Conservation (phyloP, 257 asterid species). For the Schizonepeta tenuifolia region DNA sequence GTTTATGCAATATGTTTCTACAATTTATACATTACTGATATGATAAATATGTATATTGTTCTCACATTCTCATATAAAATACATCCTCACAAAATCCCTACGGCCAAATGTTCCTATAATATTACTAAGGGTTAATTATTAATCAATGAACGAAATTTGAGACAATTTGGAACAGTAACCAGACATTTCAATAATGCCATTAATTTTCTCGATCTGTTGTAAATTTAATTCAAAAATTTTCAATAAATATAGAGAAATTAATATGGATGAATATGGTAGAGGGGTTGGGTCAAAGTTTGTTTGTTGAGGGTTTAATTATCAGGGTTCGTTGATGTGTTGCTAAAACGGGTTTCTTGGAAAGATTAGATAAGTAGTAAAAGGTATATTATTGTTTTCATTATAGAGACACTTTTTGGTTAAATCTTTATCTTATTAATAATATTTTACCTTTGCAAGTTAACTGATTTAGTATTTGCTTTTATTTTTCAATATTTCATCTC, state of each 20-base stretch:
- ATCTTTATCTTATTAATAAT: background rate
- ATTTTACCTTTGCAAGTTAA: constrained; percentile 42
- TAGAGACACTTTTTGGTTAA: constrained; percentile 46
- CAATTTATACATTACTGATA: too few species aligned
- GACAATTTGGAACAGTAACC: too few species aligned
- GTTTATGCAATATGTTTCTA: too few species aligned
- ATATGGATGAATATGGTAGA: constrained; percentile 24
- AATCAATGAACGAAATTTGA: too few species aligned
- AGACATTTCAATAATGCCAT: too few species aligned
- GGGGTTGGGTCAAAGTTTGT: constrained; percentile 71
- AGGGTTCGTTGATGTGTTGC: constrained; percentile 66
- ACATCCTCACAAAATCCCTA: too few species aligned
- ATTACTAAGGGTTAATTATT: too few species aligned
- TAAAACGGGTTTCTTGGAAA: constrained; percentile 55
- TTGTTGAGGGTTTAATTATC: constrained; percentile 64
- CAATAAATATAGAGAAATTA: background rate
- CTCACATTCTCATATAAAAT: too few species aligned
- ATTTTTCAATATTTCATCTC: constrained; percentile 10
- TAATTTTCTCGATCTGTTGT: too few species aligned
- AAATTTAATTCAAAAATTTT: too few species aligned
- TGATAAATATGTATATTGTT: too few species aligned
- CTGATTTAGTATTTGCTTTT: constrained; percentile 36
- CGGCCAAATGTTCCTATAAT: too few species aligned
- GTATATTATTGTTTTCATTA: constrained; percentile 63
- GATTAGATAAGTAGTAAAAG: constrained; percentile 40